A percentile compares a stretch with the other conserved stretches of the same genome.
Conservation (phyloP, 2,329 filamentous ascomycete species). For the Macrophomina phaseolina region DNA sequence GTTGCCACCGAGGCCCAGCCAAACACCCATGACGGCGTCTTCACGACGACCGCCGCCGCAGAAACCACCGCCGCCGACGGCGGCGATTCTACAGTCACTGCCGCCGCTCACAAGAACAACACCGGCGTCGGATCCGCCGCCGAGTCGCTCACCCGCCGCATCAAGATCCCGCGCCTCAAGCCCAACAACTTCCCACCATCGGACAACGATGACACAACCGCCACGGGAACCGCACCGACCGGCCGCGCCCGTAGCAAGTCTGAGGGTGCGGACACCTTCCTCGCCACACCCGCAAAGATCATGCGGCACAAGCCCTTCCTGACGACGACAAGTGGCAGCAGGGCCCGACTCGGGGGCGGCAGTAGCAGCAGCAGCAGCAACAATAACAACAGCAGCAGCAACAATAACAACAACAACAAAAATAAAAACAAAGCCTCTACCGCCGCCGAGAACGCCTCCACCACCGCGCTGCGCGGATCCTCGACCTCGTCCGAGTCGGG, state of each 20-base stretch:
- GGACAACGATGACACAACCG: neutral
- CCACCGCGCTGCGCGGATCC: neutral
- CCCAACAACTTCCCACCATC: neutral
- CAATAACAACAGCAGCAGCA: no score
- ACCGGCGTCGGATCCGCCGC: neutral
- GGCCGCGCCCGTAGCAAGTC: constrained; percentile 6
- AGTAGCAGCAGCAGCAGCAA: no score
- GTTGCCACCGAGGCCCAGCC: neutral
- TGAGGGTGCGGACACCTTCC: neutral
- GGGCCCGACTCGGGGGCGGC: no score
- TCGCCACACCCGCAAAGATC: neutral
- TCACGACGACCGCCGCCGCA: neutral
- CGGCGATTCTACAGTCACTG: neutral
- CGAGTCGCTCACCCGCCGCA: constrained; percentile 1
- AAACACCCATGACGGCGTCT: constrained; percentile 2
- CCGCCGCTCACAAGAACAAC: neutral
- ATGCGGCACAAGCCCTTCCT: neutral
- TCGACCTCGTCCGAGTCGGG: constrained; percentile 13
- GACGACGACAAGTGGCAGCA: no score
- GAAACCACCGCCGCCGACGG: neutral
- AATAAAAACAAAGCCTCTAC: neutral
- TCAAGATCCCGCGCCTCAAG: constrained; percentile 1
- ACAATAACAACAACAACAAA: no score
- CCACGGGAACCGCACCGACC: no score
- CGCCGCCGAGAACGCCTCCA: neutral